Percentiles rank a stretch among this genome's conserved stretches.
Conservation (phyloP, 139 green algal genomes). For the Trebouxia sp. region DNA sequence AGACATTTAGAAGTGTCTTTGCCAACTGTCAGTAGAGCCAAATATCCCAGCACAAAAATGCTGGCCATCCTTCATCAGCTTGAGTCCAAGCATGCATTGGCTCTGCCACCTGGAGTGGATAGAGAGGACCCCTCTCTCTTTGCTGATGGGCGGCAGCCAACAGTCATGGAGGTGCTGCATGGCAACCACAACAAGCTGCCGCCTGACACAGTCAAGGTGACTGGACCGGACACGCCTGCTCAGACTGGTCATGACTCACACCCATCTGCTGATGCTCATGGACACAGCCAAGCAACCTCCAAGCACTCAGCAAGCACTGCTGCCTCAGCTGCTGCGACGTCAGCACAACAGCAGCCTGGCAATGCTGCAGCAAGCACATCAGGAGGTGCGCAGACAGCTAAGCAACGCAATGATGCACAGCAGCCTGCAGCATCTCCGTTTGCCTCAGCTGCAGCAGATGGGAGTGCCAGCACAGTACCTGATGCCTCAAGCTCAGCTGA, state of each 20-base stretch:
- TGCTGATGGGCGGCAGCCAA: slow-evolving; percentile 25
- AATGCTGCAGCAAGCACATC: not conserved
- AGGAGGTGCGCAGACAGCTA: not conserved
- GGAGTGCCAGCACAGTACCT: not conserved
- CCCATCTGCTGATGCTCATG: not conserved
- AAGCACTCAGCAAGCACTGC: not conserved
- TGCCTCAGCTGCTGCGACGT: not conserved
- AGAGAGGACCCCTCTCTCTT: slow-evolving; percentile 25
- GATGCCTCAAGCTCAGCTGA: not conserved
- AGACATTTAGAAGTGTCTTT: not conserved
- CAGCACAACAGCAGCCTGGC: not conserved
- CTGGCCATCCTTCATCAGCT: slow-evolving; percentile 2
- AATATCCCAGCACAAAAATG: not conserved
- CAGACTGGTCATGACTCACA: not conserved
- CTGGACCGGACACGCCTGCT: slow-evolving; percentile 4
- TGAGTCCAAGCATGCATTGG: slow-evolving; percentile 2
- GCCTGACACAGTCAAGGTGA: not conserved
- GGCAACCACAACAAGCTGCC: slow-evolving; percentile 31
- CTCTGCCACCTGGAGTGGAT: slow-evolving; percentile 37
- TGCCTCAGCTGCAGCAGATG: slow-evolving; percentile 7
- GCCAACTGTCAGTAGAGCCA: not conserved
- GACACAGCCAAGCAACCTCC: not conserved
- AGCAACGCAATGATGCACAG: not conserved
- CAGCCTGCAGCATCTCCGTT: not conserved
- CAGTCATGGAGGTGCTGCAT: slow-evolving; percentile 30